Percentiles rank a stretch among this genome's conserved stretches.
Evolutionary conservation across 768 basidiomycete species (phyloP).

Genomic region (Kondoa malvinella): DNA sequence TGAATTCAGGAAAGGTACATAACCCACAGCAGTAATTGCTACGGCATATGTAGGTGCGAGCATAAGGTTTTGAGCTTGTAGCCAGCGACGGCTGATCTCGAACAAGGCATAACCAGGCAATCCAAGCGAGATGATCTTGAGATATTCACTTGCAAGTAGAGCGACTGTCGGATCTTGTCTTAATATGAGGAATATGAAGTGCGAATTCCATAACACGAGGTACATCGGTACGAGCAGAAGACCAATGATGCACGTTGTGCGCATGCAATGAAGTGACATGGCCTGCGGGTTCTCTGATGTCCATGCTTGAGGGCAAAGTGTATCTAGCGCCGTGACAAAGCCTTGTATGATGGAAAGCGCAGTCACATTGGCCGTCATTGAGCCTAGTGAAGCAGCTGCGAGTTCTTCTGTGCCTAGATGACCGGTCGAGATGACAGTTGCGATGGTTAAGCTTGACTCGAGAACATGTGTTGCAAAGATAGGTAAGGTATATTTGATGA

Average conservation of each 20-base stretch:
- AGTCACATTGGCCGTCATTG: conserved; percentile 48
- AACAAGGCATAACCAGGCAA: conserved; percentile 6
- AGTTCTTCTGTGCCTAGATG: conserved; percentile 48
- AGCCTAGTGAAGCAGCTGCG: conserved; percentile 59
- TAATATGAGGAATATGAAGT: conserved; percentile 49
- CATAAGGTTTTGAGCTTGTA: conserved; percentile 3
- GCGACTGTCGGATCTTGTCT: conserved; percentile 29
- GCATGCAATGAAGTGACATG: conserved; percentile 20
- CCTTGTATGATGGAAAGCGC: conserved; percentile 24
- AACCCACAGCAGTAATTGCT: neutral
- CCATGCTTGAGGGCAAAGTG: conserved; percentile 86
- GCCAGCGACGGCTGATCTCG: conserved; percentile 3
- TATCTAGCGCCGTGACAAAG: conserved; percentile 47
- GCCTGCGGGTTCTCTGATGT: conserved; percentile 66
- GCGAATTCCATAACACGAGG: conserved; percentile 65
- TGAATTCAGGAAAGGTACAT: neutral
- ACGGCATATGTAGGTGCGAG: conserved; percentile 2
- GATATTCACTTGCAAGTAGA: conserved; percentile 20
- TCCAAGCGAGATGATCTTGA: conserved; percentile 10
- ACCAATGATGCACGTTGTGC: conserved; percentile 17
- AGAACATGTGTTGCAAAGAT: conserved; percentile 1
- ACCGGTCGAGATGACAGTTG: neutral
- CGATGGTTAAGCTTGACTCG: neutral
- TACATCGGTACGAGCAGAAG: conserved; percentile 37
- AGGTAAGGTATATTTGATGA: neutral